phyloP scores from a whole-genome alignment of 2,329 filamentous ascomycete species.

The Aureobasidium sp. region DNA sequence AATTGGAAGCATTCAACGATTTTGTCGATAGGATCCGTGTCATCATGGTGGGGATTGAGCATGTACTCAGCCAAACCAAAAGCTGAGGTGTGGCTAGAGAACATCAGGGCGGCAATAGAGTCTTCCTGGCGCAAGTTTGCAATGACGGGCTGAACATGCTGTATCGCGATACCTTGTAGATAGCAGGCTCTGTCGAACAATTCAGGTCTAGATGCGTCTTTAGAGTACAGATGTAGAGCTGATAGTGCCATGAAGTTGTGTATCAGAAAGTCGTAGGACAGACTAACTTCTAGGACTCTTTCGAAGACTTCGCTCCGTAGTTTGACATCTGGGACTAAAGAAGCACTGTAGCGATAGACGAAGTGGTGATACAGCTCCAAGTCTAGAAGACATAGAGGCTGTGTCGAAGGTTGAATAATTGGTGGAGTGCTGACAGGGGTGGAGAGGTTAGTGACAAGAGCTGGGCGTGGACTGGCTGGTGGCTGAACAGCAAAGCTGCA shows the following conservation, averaged over 20 bases:
- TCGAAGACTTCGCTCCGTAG: not conserved
- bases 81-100: conserved; percentile 13
- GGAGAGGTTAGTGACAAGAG: not conserved
- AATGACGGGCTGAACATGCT: conserved; percentile 11
- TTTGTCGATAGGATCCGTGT: conserved; percentile 7
- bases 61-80: conserved; percentile 12
- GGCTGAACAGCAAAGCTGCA: conserved; percentile 5
- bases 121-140: conserved; percentile 2
- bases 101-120: conserved; percentile 12
- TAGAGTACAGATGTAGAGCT: conserved; percentile 15
- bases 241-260: conserved; percentile 17
- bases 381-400: conserved; percentile 1
- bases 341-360: not conserved
- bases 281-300: not conserved
- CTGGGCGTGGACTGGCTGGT: not conserved
- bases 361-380: conserved; percentile 8
- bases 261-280: conserved; percentile 11
- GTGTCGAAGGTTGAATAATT: not conserved
- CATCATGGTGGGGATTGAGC: conserved; percentile 6
- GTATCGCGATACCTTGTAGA: conserved; percentile 11
- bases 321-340: not conserved
- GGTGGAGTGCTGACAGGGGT: not conserved
- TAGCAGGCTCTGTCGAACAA: conserved; percentile 12
- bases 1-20: conserved; percentile 10
- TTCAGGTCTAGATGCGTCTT: not conserved